Evolutionary conservation across 2,329 filamentous ascomycete genomes (phyloP), one percentile per base, ranked within the genome.

Genomic region (Hortaea sp.): DNA sequence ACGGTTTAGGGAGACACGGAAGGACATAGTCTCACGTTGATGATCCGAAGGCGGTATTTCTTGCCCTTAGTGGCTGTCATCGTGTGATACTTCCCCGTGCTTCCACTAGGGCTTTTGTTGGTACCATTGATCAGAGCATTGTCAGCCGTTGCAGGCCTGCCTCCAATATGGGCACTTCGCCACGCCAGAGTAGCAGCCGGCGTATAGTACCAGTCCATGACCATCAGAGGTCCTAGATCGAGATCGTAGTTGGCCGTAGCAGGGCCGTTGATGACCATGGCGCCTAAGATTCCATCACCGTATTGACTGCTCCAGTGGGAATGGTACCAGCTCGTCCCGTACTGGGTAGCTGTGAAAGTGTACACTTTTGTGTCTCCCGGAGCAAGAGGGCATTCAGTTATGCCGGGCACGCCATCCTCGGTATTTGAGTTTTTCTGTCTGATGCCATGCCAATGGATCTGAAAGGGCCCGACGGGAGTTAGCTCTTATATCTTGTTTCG

Each of bases 261-360:
- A 5, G 66, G 64, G 5, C 63, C 66, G 38, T 64, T 49, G 46
- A 69, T 67, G 6, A 68, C 48, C 7, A 69, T 66, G 1, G 57
- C 51, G 13, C 66, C 66, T 31, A 62, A 53, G 13, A 67, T 49
- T 9, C 43, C 43, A 27, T 40, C 43, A 7, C 35, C 34, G 12
- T 29, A 39, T n/a, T 45, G 43, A n/a, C 13, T 31, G 11, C 29
- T 28, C 5, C 28, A 28, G 13, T 45, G 43, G 4, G 35, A 34
- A 27, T 45, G 43, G 29, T 42, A 42, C 40, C 43, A 45, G 13
- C 27, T 37, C 11, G 29, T 39, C 20, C 40, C 27, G 43, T 45
- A 29, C 43, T 39, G 43, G 13, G 35, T 30, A 13, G 43, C 6
- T 62, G 54, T 10, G 39, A 34, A 3, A 70, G 60, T 59, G 29